Base-by-base conservation (phyloP, 805 yeast species). In the Naumovozyma dairenensis region DNA sequence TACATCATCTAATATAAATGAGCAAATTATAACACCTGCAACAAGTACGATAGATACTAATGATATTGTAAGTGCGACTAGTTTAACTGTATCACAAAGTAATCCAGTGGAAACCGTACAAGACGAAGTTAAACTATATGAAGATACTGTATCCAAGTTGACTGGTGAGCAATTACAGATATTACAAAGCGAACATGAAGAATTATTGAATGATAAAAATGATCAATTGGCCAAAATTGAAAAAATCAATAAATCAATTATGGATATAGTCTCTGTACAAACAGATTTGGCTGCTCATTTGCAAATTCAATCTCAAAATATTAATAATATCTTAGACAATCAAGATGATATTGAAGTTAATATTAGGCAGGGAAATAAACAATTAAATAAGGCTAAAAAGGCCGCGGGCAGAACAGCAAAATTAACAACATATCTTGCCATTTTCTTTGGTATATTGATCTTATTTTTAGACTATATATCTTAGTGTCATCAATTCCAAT, bases 261-360 rank as follows among this genome's bases (percentile, higher is more conserved):
- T 75, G 28, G 95, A 84, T 49, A 78, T 87, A 28, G 70, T 86
- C 1, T 72, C 77, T 35, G 56, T 87, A 40, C 89, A 86, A 49
- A 66, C 77, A 16, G 92, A 83, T 49, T 63, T 86, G 34, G 69
- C 83, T 9, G 64, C 77, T 35, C 94, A 87, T 51, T 63, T 86
- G 31, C 72, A 73, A 16, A 55, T 72, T 1, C 96, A 86, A 57
- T 74, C 80, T 5, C 80, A 79, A 34, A 77, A 72, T 51, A 80
- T 86, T 12, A 66, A 71, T 32, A 62, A 66, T 25, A 62, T 86
- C 41, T 55, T 75, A 31, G 79, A 77, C 38, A 77, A 77, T 39
- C 87, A 82, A 39, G 75, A 74, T 39, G 74, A 74, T 40, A 72
- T 83, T 1, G 71, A 74, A 35, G 46, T 66, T 5, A 85, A 86